Base-by-base conservation (phyloP, 352 stramenopile species). In the Globisporangium irregulare region DNA sequence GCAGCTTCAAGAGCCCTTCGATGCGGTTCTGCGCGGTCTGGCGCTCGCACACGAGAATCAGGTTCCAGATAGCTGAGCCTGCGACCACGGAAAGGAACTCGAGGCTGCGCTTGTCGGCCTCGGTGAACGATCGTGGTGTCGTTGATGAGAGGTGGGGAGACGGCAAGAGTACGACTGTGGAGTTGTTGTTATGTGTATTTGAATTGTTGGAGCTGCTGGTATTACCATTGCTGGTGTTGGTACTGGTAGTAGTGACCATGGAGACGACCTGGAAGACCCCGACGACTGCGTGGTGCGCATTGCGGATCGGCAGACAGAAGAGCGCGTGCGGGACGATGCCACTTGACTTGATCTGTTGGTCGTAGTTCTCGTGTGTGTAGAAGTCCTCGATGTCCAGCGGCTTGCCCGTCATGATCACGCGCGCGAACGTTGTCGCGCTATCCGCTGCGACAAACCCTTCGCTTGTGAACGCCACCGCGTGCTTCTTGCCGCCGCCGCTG, bases 21-120 rank as follows among this genome's bases (percentile, higher is more conserved):
- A 92, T 90, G 27, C 84, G 84, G 38, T 79, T 80, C 60, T 92
- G 84, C 2, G 80, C 82, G 9, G 80, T 87, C 61, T 90, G 84
- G 0, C 79, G 81, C 56, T 90, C 82, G 15, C 79, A 79, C 43
- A 84, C 83, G 6, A 90, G 71, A 9, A 87, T 77, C 10, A 90
- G 41, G 29, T 92, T 90, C 84, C 81, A 92, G 56, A 90, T 85
- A 27, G 84, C 83, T 3, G 84, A 78, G 9, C 84, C 82, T 1
- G 82, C 76, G 24, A 89, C 77, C 9, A 92, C 71, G 0, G 73
- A 71, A 15, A 92, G 75, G 62, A 86, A 90, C 70, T 84, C 74
- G 50, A 90, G 71, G 46, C 81, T 86, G 22, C 70, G 61, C 46
- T 74, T 76, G 59, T 90, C 79, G 4, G 68, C 73, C 25, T 87